phyloP scores from a whole-genome alignment of 2,329 filamentous ascomycete species.

The Lachnellula cervina region DNA sequence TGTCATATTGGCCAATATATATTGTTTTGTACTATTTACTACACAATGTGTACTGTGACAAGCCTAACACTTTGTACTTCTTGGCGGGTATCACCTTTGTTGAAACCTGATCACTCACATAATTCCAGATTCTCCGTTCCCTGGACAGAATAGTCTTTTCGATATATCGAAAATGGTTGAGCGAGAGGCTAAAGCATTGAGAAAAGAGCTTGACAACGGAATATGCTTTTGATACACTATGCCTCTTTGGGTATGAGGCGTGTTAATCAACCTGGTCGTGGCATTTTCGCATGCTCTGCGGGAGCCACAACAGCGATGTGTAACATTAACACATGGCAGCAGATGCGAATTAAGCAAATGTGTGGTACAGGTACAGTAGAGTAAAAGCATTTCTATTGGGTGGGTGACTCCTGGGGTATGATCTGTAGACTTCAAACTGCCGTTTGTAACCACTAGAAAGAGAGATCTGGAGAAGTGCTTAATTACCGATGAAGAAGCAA shows the following conservation, averaged over 20 bases:
- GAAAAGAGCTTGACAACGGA: neutral
- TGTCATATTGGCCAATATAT: too few relatives aligned
- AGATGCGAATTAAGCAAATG: too few relatives aligned
- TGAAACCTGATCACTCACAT: neutral
- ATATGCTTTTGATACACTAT: neutral
- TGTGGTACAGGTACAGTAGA: too few relatives aligned
- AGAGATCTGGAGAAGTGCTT: too few relatives aligned
- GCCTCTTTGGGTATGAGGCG: neutral
- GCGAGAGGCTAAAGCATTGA: neutral
- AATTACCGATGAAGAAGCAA: too few relatives aligned
- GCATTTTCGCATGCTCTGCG: neutral
- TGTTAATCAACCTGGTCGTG: constrained; percentile 1
- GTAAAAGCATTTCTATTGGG: too few relatives aligned
- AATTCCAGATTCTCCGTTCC: too few relatives aligned
- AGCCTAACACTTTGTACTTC: neutral
- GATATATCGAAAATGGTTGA: neutral
- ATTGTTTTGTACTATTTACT: neutral
- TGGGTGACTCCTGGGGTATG: too few relatives aligned
- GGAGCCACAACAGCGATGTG: neutral
- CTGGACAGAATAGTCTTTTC: neutral
- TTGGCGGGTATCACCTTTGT: neutral
- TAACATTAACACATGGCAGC: too few relatives aligned
- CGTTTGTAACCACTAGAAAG: too few relatives aligned
- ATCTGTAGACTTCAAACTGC: too few relatives aligned
- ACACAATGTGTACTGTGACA: too few relatives aligned